These are phyloP conservation scores for Herpetomonas samuelpessoai DNA, from an alignment of 208 protist species.

Conservation along the genomic window DNA sequence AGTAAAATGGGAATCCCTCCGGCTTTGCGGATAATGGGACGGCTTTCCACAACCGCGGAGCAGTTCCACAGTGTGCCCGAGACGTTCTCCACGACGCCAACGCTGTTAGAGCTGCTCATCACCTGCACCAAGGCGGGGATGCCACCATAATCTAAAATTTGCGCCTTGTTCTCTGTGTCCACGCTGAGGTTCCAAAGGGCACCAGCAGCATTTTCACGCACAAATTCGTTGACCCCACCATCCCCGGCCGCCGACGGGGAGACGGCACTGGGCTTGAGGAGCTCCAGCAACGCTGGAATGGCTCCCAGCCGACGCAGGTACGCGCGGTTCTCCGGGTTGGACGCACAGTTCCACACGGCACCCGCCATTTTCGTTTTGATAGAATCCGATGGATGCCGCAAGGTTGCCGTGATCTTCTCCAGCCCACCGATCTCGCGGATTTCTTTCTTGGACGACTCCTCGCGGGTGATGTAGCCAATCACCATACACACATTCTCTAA, in stretches of 20 bases:
- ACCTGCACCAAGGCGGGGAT: conserved; percentile 74
- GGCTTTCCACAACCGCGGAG: conserved; percentile 78
- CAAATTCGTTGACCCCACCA: conserved; percentile 59
- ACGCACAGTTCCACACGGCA: conserved; percentile 93
- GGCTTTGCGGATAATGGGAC: conserved; percentile 77
- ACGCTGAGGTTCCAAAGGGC: conserved; percentile 93
- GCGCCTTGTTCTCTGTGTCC: conserved; percentile 88
- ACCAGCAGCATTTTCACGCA: conserved; percentile 91
- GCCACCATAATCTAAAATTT: conserved; percentile 88
- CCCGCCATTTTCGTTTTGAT: conserved; percentile 93
- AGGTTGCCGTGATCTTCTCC: conserved; percentile 88
- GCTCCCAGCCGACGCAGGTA: conserved; percentile 83
- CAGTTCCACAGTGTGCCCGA: conserved; percentile 94
- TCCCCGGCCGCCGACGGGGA: conserved; percentile 15
- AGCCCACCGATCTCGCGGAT: conserved; percentile 87
- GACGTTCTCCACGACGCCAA: conserved; percentile 86
- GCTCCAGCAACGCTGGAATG: conserved; percentile 81
- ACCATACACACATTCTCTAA: conserved; percentile 93
- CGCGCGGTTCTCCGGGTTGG: conserved; percentile 86
- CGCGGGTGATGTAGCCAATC: conserved; percentile 92
- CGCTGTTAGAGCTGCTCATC: conserved; percentile 59
- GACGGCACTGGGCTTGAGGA: conserved; percentile 32
- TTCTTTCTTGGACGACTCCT: conserved; percentile 85
- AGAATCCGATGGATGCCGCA: conserved; percentile 85
- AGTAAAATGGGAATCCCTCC: conserved; percentile 83